phyloP scores from a whole-genome alignment of 139 green algal genomes.

The Coelastrella sp. region DNA sequence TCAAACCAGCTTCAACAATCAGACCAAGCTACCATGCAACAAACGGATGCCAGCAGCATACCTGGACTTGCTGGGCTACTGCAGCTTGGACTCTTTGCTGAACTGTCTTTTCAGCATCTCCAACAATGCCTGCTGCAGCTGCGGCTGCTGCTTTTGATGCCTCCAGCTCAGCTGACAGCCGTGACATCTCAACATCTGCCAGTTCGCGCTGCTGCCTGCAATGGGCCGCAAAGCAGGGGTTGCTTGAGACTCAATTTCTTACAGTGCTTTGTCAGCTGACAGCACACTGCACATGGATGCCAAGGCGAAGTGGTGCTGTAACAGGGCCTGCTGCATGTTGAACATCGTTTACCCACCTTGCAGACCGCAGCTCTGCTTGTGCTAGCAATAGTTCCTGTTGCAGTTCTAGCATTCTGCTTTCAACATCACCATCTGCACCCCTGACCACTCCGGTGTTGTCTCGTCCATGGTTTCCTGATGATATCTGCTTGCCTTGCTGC shows the following conservation, averaged over 20 bases:
- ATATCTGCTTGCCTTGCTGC: background rate
- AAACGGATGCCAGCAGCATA: too few species aligned
- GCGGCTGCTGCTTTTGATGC: slow-evolving; percentile 28
- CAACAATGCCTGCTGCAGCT: slow-evolving; percentile 2
- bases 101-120: slow-evolving; percentile 8
- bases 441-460: background rate
- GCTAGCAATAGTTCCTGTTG: slow-evolving; percentile 46
- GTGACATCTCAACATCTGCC: slow-evolving; percentile 50
- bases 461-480: background rate
- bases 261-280: too few species aligned
- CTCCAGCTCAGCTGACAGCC: slow-evolving; percentile 52
- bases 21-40: too few species aligned
- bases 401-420: slow-evolving; percentile 26
- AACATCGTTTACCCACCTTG: background rate
- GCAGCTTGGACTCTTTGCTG: background rate
- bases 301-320: too few species aligned
- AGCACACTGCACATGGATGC: too few species aligned
- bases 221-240: too few species aligned
- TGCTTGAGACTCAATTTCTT: background rate
- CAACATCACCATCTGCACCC: background rate
- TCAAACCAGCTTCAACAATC: too few species aligned
- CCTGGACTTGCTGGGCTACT: background rate
- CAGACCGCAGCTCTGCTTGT: slow-evolving; percentile 54
- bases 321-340: too few species aligned
- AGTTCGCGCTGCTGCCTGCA: slow-evolving; percentile 46